Percentiles rank a stretch among this genome's conserved stretches.
phyloP scores from a whole-genome alignment of 1,284 basidiomycete genomes.

The Trichosporon faecale region DNA sequence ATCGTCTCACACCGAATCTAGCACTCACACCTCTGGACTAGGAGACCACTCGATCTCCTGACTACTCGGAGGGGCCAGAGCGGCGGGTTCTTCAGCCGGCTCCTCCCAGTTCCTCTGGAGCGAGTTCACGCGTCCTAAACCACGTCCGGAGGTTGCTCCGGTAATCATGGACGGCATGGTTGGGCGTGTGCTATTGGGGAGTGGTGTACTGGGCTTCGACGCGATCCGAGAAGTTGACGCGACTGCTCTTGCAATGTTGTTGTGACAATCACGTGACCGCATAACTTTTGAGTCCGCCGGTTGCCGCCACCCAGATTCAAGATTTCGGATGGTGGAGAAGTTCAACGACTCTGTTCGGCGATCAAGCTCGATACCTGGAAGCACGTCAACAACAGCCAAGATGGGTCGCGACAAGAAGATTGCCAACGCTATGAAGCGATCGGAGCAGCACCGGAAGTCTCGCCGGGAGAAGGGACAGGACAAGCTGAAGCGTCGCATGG shows the following conservation, averaged over 20 bases:
- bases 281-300: slow-evolving; percentile 2
- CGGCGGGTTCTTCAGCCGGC: slow-evolving; percentile 14
- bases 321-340: slow-evolving; percentile 6
- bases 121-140: slow-evolving; percentile 40
- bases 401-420: slow-evolving; percentile 57
- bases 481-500: slow-evolving; percentile 76
- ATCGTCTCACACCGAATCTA: too few species aligned
- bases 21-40: slow-evolving; percentile 28
- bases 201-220: neutral
- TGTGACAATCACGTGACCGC: slow-evolving; percentile 1
- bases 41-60: slow-evolving; percentile 32
- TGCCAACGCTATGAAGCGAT: slow-evolving; percentile 79
- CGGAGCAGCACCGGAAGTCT: slow-evolving; percentile 68
- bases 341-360: neutral
- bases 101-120: slow-evolving; percentile 47
- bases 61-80: slow-evolving; percentile 11
- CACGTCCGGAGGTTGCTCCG: neutral
- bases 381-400: slow-evolving; percentile 14
- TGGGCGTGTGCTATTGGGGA: neutral
- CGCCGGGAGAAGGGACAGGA: slow-evolving; percentile 76
- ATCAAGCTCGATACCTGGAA: neutral
- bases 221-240: slow-evolving; percentile 17
- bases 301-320: slow-evolving; percentile 9
- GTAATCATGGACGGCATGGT: slow-evolving; percentile 30
- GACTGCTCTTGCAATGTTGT: slow-evolving; percentile 15